Evolutionary conservation across 2,329 filamentous ascomycete species (phyloP).

Genomic region (Fusarium annulatum): DNA sequence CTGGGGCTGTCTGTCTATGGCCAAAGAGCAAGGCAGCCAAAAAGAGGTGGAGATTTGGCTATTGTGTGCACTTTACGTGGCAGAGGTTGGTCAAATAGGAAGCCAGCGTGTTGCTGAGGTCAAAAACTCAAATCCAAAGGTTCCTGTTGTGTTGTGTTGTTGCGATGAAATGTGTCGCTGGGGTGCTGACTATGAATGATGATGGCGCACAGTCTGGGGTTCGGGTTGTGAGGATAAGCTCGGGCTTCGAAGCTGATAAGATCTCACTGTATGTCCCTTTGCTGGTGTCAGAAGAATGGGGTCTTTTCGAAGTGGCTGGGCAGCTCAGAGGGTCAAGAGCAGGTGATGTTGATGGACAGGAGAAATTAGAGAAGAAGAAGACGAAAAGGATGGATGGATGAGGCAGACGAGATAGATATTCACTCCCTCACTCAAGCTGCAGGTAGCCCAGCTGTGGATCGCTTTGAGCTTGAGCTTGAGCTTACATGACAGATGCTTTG

Average conservation of each 20-base stretch:
- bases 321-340: background rate
- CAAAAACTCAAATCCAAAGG: constrained; percentile 29
- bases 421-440: constrained; percentile 3
- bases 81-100: constrained; percentile 8
- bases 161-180: constrained; percentile 10
- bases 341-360: background rate
- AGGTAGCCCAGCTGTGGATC: constrained; percentile 18
- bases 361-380: background rate
- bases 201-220: constrained; percentile 27
- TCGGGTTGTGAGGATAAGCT: constrained; percentile 26
- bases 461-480: constrained; percentile 28
- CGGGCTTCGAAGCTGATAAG: constrained; percentile 20
- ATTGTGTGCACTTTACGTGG: constrained; percentile 11
- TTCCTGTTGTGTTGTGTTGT: constrained; percentile 2
- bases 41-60: constrained; percentile 22
- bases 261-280: background rate
- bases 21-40: constrained; percentile 4
- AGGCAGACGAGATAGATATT: constrained; percentile 12
- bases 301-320: background rate
- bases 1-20: constrained; percentile 28
- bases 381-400: background rate
- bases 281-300: background rate
- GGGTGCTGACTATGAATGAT: constrained; percentile 15
- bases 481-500: constrained; percentile 9
- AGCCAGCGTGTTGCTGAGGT: background rate